Conservation (phyloP, 208 protist genomes). For the Naegleria gruberi region DNA sequence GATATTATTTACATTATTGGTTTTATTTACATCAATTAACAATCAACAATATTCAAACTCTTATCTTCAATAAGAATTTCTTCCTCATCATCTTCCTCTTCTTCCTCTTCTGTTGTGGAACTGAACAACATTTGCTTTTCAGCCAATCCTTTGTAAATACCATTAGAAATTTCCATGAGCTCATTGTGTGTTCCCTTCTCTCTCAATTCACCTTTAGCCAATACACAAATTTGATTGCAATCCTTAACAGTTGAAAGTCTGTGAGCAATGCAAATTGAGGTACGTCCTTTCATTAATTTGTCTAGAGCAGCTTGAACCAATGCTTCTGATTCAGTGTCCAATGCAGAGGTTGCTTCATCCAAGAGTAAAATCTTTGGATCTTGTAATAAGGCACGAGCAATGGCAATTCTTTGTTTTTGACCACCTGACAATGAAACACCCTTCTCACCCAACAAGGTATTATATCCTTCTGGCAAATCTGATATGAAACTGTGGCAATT, state of each 20-base stretch:
- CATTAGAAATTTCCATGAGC: neutral
- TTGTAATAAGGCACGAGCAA: too few species aligned
- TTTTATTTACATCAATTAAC: too few species aligned
- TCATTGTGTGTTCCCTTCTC: slow-evolving; percentile 48
- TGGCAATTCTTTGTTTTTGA: too few species aligned
- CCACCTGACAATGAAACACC: too few species aligned
- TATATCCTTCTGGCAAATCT: neutral
- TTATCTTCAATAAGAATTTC: too few species aligned
- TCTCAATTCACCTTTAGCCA: slow-evolving; percentile 60
- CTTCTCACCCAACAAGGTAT: too few species aligned
- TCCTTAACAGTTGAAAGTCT: slow-evolving; percentile 54
- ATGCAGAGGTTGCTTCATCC: too few species aligned
- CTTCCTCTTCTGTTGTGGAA: neutral
- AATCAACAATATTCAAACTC: too few species aligned
- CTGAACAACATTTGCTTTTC: neutral
- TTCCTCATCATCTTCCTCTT: too few species aligned
- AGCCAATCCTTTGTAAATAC: neutral
- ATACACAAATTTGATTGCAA: slow-evolving; percentile 51
- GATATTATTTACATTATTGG: too few species aligned
- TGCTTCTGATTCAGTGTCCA: too few species aligned
- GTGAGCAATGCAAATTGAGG: slow-evolving; percentile 67
- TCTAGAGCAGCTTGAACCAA: slow-evolving; percentile 40
- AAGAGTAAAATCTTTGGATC: too few species aligned
- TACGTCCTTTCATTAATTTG: slow-evolving; percentile 50
- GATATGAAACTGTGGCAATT: neutral